These are phyloP conservation scores for Yamadazyma mexicana DNA, from an alignment of 1,139 yeast genomes.

Conservation along the genomic window DNA sequence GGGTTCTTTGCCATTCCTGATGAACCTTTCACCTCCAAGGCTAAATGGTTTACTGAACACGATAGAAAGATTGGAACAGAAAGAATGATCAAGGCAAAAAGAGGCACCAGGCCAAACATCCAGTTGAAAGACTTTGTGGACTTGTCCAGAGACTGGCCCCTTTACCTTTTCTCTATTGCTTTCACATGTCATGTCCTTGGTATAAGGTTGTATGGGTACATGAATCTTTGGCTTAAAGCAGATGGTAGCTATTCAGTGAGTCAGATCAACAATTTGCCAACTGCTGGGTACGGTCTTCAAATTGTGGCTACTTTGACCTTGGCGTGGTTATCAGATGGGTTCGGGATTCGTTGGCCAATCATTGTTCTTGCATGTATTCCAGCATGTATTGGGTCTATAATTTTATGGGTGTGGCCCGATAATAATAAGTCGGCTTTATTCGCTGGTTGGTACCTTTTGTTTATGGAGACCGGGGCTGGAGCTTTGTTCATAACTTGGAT, in stretches of 20 bases:
- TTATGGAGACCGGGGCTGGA: conserved; percentile 21
- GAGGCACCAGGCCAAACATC: conserved; percentile 13
- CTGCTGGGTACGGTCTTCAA: conserved; percentile 28
- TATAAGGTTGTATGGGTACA: conserved; percentile 16
- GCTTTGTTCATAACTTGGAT: conserved; percentile 23
- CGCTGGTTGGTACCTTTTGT: conserved; percentile 21
- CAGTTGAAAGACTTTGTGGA: conserved; percentile 5
- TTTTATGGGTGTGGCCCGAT: conserved; percentile 15
- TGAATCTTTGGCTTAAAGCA: conserved; percentile 27
- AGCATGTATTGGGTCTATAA: conserved; percentile 19
- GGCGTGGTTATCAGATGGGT: conserved; percentile 22
- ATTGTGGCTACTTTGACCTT: conserved; percentile 18
- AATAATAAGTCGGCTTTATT: conserved; percentile 14
- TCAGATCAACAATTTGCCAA: conserved; percentile 31
- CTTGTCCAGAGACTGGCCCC: conserved; percentile 13
- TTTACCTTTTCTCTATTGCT: conserved; percentile 13
- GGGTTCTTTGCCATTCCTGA: conserved; percentile 22
- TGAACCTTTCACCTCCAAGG: conserved; percentile 12
- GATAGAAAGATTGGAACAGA: conserved; percentile 13
- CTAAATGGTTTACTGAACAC: conserved; percentile 13
- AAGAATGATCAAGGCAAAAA: conserved; percentile 11
- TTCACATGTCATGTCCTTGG: conserved; percentile 16
- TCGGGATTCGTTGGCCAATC: conserved; percentile 20
- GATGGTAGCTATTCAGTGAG: conserved; percentile 22
- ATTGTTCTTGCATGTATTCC: conserved; percentile 16